Conservation (phyloP, 1,284 basidiomycete genomes). For the Coniophora puteana region DNA sequence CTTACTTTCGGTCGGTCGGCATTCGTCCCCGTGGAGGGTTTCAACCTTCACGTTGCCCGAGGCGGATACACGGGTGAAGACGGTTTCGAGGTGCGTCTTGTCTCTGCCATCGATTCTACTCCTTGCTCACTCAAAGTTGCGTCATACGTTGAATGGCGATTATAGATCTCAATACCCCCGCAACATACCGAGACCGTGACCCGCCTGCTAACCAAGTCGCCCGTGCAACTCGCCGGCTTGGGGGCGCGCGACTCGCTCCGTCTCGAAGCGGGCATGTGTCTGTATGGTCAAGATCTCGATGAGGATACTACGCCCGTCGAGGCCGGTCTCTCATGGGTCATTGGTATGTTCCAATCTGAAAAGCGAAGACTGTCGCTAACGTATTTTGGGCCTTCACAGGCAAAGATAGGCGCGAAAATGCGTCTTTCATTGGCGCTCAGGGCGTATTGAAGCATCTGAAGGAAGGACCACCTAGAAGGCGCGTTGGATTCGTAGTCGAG, state of each 20-base stretch:
- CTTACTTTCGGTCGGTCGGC: constrained; percentile 82
- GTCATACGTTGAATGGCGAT: too few species aligned
- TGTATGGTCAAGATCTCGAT: constrained; percentile 94
- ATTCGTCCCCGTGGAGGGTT: constrained; percentile 72
- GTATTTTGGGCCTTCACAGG: constrained; percentile 32
- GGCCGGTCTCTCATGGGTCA: constrained; percentile 90
- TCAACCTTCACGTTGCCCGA: constrained; percentile 89
- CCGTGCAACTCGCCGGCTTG: constrained; percentile 86
- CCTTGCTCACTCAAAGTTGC: background rate
- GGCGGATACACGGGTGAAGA: constrained; percentile 99
- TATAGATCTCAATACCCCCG: constrained; percentile 87
- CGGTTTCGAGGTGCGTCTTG: constrained; percentile 82
- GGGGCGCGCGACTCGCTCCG: constrained; percentile 93
- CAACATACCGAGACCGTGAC: constrained; percentile 72
- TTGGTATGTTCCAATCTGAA: constrained; percentile 48
- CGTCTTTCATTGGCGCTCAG: constrained; percentile 82
- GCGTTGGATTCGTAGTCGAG: constrained; percentile 82
- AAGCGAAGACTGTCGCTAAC: background rate
- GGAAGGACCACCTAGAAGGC: constrained; percentile 73
- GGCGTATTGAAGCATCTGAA: constrained; percentile 80
- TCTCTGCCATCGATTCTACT: background rate
- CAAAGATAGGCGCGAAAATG: constrained; percentile 74
- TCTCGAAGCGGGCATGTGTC: constrained; percentile 96
- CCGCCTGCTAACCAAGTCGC: constrained; percentile 62
- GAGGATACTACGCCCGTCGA: constrained; percentile 87